Conservation (phyloP, 2,329 filamentous ascomycete species). For the Diaporthe citri region DNA sequence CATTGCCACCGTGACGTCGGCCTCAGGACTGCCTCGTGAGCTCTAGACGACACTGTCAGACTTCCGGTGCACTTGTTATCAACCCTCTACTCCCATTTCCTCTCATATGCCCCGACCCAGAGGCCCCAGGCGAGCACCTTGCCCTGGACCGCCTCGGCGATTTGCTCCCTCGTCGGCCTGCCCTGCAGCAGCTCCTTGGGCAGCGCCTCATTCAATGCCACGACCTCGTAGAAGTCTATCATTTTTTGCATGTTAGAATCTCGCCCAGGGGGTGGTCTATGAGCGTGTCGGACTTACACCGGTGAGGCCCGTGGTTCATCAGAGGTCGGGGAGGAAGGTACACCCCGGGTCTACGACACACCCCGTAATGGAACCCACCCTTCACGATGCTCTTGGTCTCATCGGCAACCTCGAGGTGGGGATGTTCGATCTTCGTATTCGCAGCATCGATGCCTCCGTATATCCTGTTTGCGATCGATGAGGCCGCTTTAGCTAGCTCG, state of each 20-base stretch:
- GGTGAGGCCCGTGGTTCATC: conserved; percentile 63
- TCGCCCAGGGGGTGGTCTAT: not conserved
- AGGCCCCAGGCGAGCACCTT: conserved; percentile 64
- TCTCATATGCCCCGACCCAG: conserved; percentile 61
- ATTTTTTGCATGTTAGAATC: not conserved
- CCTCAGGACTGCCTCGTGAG: not conserved
- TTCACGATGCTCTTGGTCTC: conserved; percentile 48
- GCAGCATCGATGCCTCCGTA: conserved; percentile 55
- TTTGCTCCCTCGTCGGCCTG: conserved; percentile 56
- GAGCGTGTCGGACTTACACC: conserved; percentile 52
- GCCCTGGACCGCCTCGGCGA: conserved; percentile 57
- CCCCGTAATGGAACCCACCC: conserved; percentile 62
- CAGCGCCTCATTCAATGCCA: conserved; percentile 60
- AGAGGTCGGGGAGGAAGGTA: conserved; percentile 62
- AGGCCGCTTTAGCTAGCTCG: not conserved
- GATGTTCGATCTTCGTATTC: conserved; percentile 49
- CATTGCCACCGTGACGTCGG: not conserved
- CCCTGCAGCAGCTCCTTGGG: conserved; percentile 52
- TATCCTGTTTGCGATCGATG: conserved; percentile 44
- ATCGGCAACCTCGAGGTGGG: conserved; percentile 54
- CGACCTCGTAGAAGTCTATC: conserved; percentile 61
- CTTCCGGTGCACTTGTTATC: not conserved
- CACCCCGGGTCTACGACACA: conserved; percentile 53
- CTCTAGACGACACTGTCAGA: not conserved
- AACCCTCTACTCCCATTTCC: conserved; percentile 48